These are phyloP conservation scores for Westerdykella aurantiaca DNA, from an alignment of 2,329 filamentous ascomycete genomes.

Conservation along the genomic window DNA sequence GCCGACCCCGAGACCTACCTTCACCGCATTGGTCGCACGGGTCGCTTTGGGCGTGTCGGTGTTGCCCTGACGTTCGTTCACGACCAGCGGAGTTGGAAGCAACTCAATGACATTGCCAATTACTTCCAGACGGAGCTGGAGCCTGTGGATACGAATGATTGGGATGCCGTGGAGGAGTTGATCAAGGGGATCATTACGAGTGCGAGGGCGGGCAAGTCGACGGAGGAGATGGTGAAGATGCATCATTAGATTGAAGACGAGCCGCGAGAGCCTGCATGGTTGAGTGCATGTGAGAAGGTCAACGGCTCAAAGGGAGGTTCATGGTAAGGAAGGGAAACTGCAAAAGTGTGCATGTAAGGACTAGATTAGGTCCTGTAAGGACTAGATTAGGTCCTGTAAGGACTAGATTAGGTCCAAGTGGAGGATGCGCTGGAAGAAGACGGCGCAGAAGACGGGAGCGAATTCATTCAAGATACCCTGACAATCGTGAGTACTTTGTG, in stretches of 20 bases:
- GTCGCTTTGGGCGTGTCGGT: conserved; percentile 91
- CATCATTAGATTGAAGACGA: conserved; percentile 40
- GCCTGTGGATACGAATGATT: conserved; percentile 76
- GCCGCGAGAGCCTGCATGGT: conserved; percentile 42
- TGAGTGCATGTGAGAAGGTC: conserved; percentile 68
- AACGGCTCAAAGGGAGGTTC: background rate
- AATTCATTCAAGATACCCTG: too few species aligned
- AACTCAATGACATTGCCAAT: conserved; percentile 71
- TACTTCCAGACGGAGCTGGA: conserved; percentile 78
- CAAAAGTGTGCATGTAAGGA: background rate
- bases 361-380: background rate
- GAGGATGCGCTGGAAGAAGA: background rate
- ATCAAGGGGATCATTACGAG: conserved; percentile 60
- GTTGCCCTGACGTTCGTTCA: conserved; percentile 94
- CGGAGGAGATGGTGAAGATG: conserved; percentile 34
- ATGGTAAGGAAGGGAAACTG: background rate
- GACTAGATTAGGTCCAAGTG: background rate
- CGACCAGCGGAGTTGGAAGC: conserved; percentile 72
- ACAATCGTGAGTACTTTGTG: too few species aligned
- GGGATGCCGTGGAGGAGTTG: conserved; percentile 80
- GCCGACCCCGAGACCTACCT: conserved; percentile 94
- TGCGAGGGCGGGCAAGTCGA: conserved; percentile 37
- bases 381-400: too few species aligned
- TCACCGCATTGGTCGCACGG: conserved; percentile 94
- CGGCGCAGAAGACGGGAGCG: too few species aligned